phyloP scores from a whole-genome alignment of 352 stramenopile species.

The Hyaloperonospora brassicae region DNA sequence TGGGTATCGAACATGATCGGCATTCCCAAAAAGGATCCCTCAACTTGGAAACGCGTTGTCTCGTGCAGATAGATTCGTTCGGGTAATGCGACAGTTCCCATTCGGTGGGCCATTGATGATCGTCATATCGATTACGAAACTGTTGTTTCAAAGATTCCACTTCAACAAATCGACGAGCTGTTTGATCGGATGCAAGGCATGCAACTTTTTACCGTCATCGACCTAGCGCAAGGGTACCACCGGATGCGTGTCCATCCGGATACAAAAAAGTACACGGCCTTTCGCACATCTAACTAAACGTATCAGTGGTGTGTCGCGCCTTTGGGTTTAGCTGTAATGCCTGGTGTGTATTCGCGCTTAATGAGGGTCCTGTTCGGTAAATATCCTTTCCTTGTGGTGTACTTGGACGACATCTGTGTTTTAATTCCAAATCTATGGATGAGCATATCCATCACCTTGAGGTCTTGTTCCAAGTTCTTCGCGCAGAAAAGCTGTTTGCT shows the following conservation, averaged over 20 bases:
- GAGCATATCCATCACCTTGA: slow-evolving; percentile 19
- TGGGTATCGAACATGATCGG: not conserved
- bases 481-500: slow-evolving; percentile 16
- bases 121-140: not conserved
- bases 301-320: slow-evolving; percentile 33
- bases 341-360: slow-evolving; percentile 8
- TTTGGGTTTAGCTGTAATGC: slow-evolving; percentile 32
- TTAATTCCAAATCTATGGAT: slow-evolving; percentile 7
- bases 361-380: slow-evolving; percentile 28
- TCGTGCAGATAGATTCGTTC: not conserved
- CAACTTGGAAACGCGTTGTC: not conserved
- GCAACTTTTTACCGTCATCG: slow-evolving; percentile 12
- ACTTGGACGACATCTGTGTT: slow-evolving; percentile 31
- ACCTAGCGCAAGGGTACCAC: slow-evolving; percentile 25
- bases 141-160: not conserved
- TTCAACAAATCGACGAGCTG: not conserved
- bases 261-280: slow-evolving; percentile 1
- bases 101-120: not conserved
- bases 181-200: slow-evolving; percentile 11
- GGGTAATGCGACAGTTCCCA: not conserved
- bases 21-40: not conserved
- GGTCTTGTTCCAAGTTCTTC: slow-evolving; percentile 20
- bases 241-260: slow-evolving; percentile 11
- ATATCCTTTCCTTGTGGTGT: slow-evolving; percentile 23
- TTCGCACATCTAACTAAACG: slow-evolving; percentile 14